phyloP scores from a whole-genome alignment of 2,329 filamentous ascomycete species.

The Corynespora cassiicola region DNA sequence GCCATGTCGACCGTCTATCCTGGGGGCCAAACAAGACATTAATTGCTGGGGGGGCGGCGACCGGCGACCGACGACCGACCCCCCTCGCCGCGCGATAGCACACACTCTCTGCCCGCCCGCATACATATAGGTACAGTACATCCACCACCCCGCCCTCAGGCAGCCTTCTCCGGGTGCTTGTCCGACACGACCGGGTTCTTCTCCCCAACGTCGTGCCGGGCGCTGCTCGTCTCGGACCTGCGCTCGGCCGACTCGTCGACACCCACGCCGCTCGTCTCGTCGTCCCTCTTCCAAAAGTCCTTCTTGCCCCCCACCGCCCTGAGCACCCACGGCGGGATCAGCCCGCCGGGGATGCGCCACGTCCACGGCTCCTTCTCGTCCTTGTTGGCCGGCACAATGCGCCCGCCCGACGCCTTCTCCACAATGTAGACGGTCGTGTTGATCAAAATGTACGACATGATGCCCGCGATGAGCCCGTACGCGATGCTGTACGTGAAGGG shows the following conservation, averaged over 20 bases:
- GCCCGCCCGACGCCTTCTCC: conserved; percentile 69
- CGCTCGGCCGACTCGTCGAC: conserved; percentile 20
- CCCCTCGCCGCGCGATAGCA: too few species aligned
- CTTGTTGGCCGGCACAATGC: conserved; percentile 77
- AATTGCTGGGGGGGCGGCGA: too few species aligned
- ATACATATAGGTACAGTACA: too few species aligned
- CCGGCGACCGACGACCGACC: too few species aligned
- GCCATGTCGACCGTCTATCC: too few species aligned
- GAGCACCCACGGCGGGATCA: conserved; percentile 76
- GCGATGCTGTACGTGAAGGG: conserved; percentile 90
- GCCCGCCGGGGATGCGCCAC: conserved; percentile 75
- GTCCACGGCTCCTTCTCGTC: conserved; percentile 82
- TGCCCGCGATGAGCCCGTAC: conserved; percentile 82
- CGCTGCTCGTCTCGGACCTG: conserved; percentile 33
- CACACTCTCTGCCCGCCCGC: too few species aligned
- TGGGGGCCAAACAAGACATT: too few species aligned
- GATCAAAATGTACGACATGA: conserved; percentile 77
- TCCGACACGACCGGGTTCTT: conserved; percentile 24
- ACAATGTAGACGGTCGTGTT: conserved; percentile 75
- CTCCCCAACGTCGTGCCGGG: conserved; percentile 25
- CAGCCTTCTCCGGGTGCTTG: conserved; percentile 26
- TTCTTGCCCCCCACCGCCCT: conserved; percentile 71
- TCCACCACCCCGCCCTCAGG: too few species aligned
- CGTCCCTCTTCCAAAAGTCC: conserved; percentile 69
- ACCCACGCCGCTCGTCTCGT: conserved; percentile 30